Base-by-base conservation (phyloP, 2,329 filamentous ascomycete genomes). In the Exophiala sp. region DNA sequence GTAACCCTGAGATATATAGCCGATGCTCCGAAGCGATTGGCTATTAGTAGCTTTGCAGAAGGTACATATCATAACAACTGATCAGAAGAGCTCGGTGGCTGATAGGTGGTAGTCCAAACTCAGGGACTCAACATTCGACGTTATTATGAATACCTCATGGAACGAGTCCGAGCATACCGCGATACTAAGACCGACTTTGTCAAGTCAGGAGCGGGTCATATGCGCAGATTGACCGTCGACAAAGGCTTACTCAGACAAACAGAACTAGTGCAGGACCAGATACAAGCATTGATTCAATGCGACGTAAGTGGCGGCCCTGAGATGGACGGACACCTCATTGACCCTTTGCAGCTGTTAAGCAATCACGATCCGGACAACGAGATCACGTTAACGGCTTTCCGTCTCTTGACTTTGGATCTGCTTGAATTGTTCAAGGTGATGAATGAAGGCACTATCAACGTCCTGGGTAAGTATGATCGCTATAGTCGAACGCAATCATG, bases 361-460 rank as follows among this genome's bases (percentile, higher is more conserved):
- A 83, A 42, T 21, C 49, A 86, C 60, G 94, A 97, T 64, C 85
- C 88, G 6, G 91, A 96, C 68, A 99, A 97, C 68, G 94, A 99
- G 71, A 97, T 99, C 63, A 95, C 91, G 8, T 81, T 97, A 62
- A 95, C 90, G 8, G 91, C 95, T 24, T 99, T 97, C 68, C 84
- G 94, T 54, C 78, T 99, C 59, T 77, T 99, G 50, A 95, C 95
- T 16, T 78, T 96, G 65, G 94, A 99, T 70, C 78, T 99, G 35
- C 73, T 99, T 57, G 85, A 89, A 11, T 77, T 99, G 50, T 99
- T 96, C 75, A 91, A 95, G 66, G 89, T 94, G 43, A 87, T 96
- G 74, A 99, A 99, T 68, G 91, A 96, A 72, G 94, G 89, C 45
- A 89, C 96, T 68, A 99, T 99, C 73, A 96, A 95, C 71, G 90